Evolutionary conservation across 2,329 filamentous ascomycete species (phyloP), one percentile per base, ranked within the genome.

Genomic region (Zymoseptoria pseudotritici): DNA sequence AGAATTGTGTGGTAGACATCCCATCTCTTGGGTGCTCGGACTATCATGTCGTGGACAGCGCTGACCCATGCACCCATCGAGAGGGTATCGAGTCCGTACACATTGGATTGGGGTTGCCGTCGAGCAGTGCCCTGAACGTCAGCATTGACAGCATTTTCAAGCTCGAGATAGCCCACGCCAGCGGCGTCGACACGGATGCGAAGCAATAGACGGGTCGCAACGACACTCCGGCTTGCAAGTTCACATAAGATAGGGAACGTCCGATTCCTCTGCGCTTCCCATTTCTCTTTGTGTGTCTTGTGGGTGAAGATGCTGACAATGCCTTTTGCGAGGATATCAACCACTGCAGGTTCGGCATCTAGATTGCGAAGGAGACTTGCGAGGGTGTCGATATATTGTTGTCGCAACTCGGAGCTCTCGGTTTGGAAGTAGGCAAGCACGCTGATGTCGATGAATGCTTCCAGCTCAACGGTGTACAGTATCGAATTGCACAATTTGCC

Each of bases 1-100:
- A 99, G 79, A 19, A 93, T 83, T 71, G 93, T 97, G 74, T 90
- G 93, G 78, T 96, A 96, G 1, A 67, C 58, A 20, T 66, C 65
- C 65, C 65, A 67, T 24, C 62, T 57, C 22, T 56, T 17, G 7
- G 62, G 61, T 22, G 58, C 58, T 20, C 55, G 54, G 8, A 58
- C 31, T 20, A 67, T 57, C 61, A 65, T 60, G 24, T 56, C 63
- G n/a, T 61, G 54, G 1, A 66, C 57, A n/a, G 64, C 58, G 20
- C 57, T 55, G n/a, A 63, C 60, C 58, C 65, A 61, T 10, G 59
- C 53, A 9, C 62, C 56, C 3, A 65, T 53, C 1, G 63, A 61
- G 3, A 67, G 58, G 2, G 58, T 61, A 3, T 57, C 60, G 26
- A 66, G 57, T 6, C 65, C 65, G 17, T 64, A 61, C 2, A 66